Conservation (phyloP, 2,329 filamentous ascomycete genomes). For the Sarocladiaceae sp. region DNA sequence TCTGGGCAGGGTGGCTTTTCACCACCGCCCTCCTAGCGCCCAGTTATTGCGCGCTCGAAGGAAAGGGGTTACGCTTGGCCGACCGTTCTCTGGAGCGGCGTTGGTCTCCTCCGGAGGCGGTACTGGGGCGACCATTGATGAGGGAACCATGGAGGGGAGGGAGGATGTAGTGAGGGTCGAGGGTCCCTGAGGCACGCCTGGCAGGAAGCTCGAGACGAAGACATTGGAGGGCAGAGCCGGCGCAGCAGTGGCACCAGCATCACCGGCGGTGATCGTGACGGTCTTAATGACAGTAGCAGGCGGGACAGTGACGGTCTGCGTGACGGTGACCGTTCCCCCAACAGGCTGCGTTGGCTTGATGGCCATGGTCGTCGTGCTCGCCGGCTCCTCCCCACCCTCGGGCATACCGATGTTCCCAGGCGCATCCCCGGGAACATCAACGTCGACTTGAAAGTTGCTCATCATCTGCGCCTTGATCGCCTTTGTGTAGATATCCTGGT, state of each 20-base stretch:
- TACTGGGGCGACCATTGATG: conserved; percentile 1
- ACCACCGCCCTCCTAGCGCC: conserved; percentile 16
- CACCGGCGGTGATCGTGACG: conserved; percentile 26
- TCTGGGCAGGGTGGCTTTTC: not conserved
- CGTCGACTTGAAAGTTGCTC: conserved; percentile 38
- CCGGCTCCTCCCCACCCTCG: too few species aligned
- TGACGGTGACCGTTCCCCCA: conserved; percentile 19
- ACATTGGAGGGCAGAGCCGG: conserved; percentile 3
- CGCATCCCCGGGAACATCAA: conserved; percentile 18
- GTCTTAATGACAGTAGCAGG: conserved; percentile 32
- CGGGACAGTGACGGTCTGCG: conserved; percentile 31
- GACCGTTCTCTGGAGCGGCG: conserved; percentile 7
- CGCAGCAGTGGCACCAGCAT: conserved; percentile 3
- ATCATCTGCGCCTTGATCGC: conserved; percentile 39
- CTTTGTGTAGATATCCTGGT: conserved; percentile 34
- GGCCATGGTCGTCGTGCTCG: not conserved
- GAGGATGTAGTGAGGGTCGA: not conserved
- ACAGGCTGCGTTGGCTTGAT: not conserved
- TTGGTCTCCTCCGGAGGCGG: not conserved
- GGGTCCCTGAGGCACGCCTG: not conserved
- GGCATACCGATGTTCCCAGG: not conserved
- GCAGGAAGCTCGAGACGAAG: conserved; percentile 1
- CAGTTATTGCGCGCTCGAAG: conserved; percentile 17
- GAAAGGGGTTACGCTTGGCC: conserved; percentile 16
- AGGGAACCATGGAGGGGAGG: too few species aligned